phyloP scores from a whole-genome alignment of 2,329 filamentous ascomycete genomes.

The Calonectria ilicicola region DNA sequence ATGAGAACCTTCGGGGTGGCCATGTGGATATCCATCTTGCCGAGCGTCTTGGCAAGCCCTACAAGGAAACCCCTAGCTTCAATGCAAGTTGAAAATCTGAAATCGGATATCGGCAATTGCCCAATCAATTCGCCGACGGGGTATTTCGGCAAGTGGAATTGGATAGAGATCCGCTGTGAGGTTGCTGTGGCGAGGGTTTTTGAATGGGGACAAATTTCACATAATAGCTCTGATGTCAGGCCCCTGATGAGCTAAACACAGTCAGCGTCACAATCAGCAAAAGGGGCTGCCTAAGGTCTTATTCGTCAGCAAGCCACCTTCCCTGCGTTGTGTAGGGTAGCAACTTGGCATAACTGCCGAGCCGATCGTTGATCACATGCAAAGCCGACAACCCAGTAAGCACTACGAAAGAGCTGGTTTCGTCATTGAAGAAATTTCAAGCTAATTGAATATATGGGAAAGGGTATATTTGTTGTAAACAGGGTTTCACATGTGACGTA shows the following conservation, averaged over 20 bases:
- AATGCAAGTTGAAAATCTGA: not conserved
- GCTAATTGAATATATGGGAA: no score
- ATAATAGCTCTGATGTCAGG: not conserved
- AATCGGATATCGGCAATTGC: not conserved
- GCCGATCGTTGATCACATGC: not conserved
- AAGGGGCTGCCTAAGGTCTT: not conserved
- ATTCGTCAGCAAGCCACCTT: not conserved
- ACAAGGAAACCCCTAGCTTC: not conserved
- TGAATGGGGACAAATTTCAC: not conserved
- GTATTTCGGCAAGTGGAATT: not conserved
- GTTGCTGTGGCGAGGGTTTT: not conserved
- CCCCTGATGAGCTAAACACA: not conserved
- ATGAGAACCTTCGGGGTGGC: constrained; percentile 53
- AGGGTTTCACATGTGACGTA: no score
- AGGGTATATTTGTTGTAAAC: no score
- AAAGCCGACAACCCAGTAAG: not conserved
- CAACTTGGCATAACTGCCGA: not conserved
- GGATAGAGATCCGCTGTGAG: not conserved
- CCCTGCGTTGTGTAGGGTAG: not conserved
- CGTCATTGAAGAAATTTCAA: not conserved
- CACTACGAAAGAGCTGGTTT: not conserved
- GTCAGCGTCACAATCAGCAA: not conserved
- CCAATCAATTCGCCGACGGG: not conserved
- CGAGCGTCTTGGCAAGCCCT: not conserved
- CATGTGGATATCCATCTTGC: constrained; percentile 3